These are phyloP conservation scores for Forsythia viridissima DNA, from an alignment of 257 asterid genomes.

Conservation along the genomic window DNA sequence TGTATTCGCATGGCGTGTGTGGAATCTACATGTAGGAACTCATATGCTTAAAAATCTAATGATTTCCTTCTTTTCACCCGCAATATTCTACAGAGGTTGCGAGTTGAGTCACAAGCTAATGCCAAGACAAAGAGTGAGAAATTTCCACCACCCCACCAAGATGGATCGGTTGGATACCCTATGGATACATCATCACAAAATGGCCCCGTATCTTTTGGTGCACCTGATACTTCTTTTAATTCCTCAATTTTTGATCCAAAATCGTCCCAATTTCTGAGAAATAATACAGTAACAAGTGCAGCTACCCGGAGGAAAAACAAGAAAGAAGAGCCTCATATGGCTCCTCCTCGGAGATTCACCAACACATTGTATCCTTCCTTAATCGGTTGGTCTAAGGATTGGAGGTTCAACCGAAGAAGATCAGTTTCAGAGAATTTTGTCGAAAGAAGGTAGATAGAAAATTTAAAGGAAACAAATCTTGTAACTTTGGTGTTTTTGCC, in stretches of 20 bases:
- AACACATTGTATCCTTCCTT: conserved; percentile 61
- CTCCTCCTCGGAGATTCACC: conserved; percentile 53
- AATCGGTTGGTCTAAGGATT: conserved; percentile 58
- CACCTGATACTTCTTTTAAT: conserved; percentile 42
- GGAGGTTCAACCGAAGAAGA: conserved; percentile 56
- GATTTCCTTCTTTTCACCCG: background rate
- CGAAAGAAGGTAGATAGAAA: conserved; percentile 31
- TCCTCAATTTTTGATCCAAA: conserved; percentile 49
- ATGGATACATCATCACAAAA: conserved; percentile 41
- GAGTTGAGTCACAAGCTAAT: conserved; percentile 56
- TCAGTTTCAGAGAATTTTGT: conserved; percentile 40
- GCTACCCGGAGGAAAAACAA: conserved; percentile 47
- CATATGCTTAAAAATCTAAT: background rate
- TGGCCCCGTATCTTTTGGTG: conserved; percentile 48
- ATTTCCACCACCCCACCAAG: conserved; percentile 94
- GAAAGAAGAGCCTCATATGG: conserved; percentile 51
- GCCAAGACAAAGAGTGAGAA: conserved; percentile 79
- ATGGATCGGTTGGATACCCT: conserved; percentile 67
- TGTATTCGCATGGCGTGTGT: background rate
- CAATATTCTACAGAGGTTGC: conserved; percentile 58
- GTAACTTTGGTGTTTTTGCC: conserved; percentile 12
- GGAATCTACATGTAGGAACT: background rate
- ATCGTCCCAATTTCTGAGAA: conserved; percentile 42
- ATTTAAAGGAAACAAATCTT: conserved; percentile 10
- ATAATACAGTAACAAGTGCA: conserved; percentile 33